phyloP scores from a whole-genome alignment of 495 filamentous ascomycete species.

The Ascodesmis nigricans region DNA sequence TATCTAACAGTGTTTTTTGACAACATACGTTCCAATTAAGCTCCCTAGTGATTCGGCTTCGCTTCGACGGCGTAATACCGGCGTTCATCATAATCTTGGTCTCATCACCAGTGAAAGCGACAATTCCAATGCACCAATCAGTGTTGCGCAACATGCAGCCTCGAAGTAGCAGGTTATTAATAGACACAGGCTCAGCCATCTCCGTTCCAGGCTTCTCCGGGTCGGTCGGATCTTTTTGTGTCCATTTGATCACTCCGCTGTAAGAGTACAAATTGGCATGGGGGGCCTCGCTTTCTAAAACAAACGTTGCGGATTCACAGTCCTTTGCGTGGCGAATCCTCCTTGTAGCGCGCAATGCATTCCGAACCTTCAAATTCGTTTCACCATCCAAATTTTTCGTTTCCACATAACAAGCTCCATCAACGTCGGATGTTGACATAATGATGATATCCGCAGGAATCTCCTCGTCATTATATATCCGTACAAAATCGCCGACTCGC shows the following conservation, averaged over 20 bases:
- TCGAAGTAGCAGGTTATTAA: slow-evolving; percentile 85
- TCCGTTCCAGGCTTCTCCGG: slow-evolving; percentile 36
- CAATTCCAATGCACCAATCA: slow-evolving; percentile 89
- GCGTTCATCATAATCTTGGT: slow-evolving; percentile 99
- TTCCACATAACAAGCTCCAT: slow-evolving; percentile 92
- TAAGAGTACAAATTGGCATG: slow-evolving; percentile 89
- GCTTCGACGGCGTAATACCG: slow-evolving; percentile 89
- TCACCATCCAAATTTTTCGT: slow-evolving; percentile 97
- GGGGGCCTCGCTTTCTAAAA: slow-evolving; percentile 75
- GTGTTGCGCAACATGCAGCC: slow-evolving; percentile 89
- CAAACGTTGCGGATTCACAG: slow-evolving; percentile 71
- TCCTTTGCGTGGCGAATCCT: slow-evolving; percentile 71
- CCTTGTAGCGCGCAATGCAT: slow-evolving; percentile 68
- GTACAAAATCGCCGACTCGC: slow-evolving; percentile 88
- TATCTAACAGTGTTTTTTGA: background rate
- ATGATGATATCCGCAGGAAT: slow-evolving; percentile 90
- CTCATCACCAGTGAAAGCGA: slow-evolving; percentile 87
- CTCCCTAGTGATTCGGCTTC: slow-evolving; percentile 70
- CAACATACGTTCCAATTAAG: slow-evolving; percentile 74
- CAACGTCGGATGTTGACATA: slow-evolving; percentile 81
- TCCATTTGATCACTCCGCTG: slow-evolving; percentile 72
- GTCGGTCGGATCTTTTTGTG: slow-evolving; percentile 42
- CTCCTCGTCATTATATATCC: slow-evolving; percentile 88
- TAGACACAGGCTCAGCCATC: slow-evolving; percentile 81
- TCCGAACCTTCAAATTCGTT: slow-evolving; percentile 90